A percentile compares a stretch with the other conserved stretches of the same genome.
phyloP scores from a whole-genome alignment of 108 stramenopile species.

The Chaetoceros muelleri region DNA sequence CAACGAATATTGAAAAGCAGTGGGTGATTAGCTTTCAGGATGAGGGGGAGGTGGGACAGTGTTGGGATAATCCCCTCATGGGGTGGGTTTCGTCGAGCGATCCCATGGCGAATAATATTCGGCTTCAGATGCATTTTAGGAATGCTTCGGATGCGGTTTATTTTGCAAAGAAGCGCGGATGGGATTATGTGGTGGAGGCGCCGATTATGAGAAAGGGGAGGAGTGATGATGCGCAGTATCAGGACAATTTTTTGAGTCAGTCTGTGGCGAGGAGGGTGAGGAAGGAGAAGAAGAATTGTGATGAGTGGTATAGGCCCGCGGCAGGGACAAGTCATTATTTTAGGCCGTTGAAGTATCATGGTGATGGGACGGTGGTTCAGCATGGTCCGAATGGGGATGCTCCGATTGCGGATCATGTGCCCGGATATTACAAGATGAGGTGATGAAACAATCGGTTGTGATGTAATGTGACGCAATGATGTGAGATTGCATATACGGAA shows the following conservation, averaged over 20 bases:
- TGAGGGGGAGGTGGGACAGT: constrained; percentile 50
- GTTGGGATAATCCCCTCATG: constrained; percentile 92
- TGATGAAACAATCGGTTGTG: constrained; percentile 18
- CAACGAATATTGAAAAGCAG: constrained; percentile 34
- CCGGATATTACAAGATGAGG: constrained; percentile 67
- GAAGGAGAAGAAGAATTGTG: constrained; percentile 52
- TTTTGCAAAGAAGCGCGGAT: constrained; percentile 89
- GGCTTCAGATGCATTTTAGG: constrained; percentile 62
- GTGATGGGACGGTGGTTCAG: constrained; percentile 67
- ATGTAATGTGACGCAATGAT: no score
- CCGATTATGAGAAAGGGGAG: constrained; percentile 55
- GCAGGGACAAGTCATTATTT: constrained; percentile 76
- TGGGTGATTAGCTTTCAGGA: constrained; percentile 80
- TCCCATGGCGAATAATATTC: constrained; percentile 70
- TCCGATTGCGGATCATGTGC: constrained; percentile 39
- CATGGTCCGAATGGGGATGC: constrained; percentile 61
- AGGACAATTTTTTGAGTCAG: constrained; percentile 82
- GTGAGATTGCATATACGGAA: no score
- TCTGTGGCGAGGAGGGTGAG: constrained; percentile 45
- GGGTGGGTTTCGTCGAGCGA: constrained; percentile 90
- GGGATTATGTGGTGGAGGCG: constrained; percentile 75
- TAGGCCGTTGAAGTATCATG: constrained; percentile 82
- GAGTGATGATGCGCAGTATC: constrained; percentile 67
- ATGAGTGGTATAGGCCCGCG: constrained; percentile 56
- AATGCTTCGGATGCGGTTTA: constrained; percentile 83